Evolutionary conservation across 805 yeast species (phyloP).

Genomic region (Candida maltosa): DNA sequence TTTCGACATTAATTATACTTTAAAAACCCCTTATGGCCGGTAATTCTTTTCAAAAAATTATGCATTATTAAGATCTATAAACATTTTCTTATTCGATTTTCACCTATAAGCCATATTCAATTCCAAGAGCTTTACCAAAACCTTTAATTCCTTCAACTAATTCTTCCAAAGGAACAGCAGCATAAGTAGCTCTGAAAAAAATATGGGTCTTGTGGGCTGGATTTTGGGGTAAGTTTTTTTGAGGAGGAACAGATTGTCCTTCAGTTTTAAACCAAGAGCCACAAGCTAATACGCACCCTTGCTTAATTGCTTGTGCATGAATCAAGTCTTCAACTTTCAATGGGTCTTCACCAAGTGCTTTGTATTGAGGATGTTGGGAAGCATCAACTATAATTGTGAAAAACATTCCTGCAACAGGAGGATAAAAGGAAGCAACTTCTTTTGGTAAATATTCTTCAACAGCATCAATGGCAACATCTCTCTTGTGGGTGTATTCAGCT

Average conservation of each 20-base stretch:
- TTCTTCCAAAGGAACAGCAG: constrained; percentile 73
- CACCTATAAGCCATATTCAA: constrained; percentile 54
- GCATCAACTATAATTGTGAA: constrained; percentile 62
- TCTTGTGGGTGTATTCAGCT: constrained; percentile 73
- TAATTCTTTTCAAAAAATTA: too few species aligned
- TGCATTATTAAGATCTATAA: too few species aligned
- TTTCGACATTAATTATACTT: too few species aligned
- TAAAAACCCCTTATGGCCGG: too few species aligned
- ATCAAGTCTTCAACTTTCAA: constrained; percentile 60
- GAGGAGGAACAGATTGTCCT: constrained; percentile 59
- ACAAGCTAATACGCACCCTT: constrained; percentile 72
- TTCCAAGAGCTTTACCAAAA: constrained; percentile 60
- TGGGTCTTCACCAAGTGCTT: constrained; percentile 55
- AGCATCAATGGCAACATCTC: constrained; percentile 83
- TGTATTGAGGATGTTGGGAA: constrained; percentile 73
- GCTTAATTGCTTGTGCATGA: constrained; percentile 56
- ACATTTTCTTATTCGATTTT: too few species aligned
- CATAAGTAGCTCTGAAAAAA: constrained; percentile 86
- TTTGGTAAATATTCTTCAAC: constrained; percentile 53
- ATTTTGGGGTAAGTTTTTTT: constrained; percentile 41
- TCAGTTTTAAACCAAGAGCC: constrained; percentile 74
- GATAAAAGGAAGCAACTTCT: constrained; percentile 39
- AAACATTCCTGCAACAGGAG: constrained; percentile 45
- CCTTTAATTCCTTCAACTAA: constrained; percentile 61
- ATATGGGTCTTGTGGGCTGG: constrained; percentile 43